Percentiles rank a stretch among this genome's conserved stretches.
phyloP scores from a whole-genome alignment of 495 filamentous ascomycete genomes.

The Tuber melanosporum region DNA sequence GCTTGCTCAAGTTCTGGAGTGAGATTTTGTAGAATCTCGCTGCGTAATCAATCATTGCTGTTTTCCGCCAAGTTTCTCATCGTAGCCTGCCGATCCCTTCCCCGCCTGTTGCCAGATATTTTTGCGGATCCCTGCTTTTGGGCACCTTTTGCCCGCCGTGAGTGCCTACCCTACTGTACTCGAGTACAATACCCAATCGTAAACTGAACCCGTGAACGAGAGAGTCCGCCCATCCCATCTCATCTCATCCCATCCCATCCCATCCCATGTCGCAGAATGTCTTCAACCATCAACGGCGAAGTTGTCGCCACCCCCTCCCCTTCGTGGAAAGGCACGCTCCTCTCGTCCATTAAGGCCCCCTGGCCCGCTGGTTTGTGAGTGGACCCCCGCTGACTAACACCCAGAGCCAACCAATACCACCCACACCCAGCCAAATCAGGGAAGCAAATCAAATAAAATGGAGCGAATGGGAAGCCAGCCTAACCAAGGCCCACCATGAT shows the following conservation, averaged over 20 bases:
- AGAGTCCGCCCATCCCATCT: not conserved
- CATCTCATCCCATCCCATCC: not conserved
- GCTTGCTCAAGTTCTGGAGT: not conserved
- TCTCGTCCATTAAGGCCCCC: not conserved
- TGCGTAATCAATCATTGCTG: not conserved
- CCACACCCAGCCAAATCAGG: not conserved
- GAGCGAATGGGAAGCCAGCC: not conserved
- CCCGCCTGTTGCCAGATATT: not conserved
- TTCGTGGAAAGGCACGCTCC: not conserved
- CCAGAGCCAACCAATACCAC: not conserved
- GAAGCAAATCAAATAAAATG: not conserved
- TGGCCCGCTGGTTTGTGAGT: not conserved
- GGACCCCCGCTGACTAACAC: not conserved
- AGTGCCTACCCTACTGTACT: not conserved
- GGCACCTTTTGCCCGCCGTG: not conserved
- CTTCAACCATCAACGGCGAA: not conserved
- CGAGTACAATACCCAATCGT: not conserved
- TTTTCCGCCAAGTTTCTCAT: not conserved
- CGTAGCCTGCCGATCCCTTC: not conserved
- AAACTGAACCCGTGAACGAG: not conserved
- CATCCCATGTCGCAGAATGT: not conserved
- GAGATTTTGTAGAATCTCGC: not conserved
- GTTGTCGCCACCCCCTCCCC: not conserved
- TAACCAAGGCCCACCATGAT: not conserved
- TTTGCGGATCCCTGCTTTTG: not conserved